These are phyloP conservation scores for Neurospora sp. DNA, from an alignment of 495 filamentous ascomycete species.

Conservation along the genomic window DNA sequence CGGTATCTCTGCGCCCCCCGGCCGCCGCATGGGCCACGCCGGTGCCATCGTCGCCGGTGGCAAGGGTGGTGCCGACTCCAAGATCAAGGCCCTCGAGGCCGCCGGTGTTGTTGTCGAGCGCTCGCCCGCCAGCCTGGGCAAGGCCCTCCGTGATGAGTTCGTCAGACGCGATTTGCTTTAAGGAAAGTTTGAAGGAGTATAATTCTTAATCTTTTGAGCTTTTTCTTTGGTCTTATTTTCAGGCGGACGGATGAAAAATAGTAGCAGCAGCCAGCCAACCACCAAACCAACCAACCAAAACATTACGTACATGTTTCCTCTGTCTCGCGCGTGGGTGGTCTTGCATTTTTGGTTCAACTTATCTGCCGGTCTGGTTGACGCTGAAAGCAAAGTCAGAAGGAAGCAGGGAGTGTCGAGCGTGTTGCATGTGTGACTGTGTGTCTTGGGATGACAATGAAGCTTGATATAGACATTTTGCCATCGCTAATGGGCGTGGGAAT, in stretches of 20 bases:
- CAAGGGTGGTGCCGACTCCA: slow-evolving; percentile 94
- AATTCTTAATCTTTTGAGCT: slow-evolving; percentile 10
- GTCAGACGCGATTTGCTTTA: slow-evolving; percentile 92
- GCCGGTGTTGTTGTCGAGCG: slow-evolving; percentile 95
- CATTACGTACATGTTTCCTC: neutral
- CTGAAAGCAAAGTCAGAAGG: neutral
- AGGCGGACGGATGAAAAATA: neutral
- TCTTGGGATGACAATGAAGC: neutral
- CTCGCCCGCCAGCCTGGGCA: slow-evolving; percentile 82
- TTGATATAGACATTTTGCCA: neutral
- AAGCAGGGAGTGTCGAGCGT: neutral
- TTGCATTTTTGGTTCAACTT: neutral
- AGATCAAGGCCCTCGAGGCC: slow-evolving; percentile 87
- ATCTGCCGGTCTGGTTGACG: neutral
- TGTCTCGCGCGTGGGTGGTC: neutral
- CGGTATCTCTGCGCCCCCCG: slow-evolving; percentile 92
- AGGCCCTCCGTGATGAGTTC: slow-evolving; percentile 88
- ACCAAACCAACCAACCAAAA: neutral
- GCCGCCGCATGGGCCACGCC: slow-evolving; percentile 96
- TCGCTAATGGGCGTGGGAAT: neutral
- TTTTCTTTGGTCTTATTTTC: slow-evolving; percentile 3
- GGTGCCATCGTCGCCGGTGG: slow-evolving; percentile 95
- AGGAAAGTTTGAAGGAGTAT: neutral
- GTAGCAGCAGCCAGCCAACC: neutral
- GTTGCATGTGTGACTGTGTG: neutral